Evolutionary conservation across 805 yeast genomes (phyloP).

Genomic region (Candida peoriensis): DNA sequence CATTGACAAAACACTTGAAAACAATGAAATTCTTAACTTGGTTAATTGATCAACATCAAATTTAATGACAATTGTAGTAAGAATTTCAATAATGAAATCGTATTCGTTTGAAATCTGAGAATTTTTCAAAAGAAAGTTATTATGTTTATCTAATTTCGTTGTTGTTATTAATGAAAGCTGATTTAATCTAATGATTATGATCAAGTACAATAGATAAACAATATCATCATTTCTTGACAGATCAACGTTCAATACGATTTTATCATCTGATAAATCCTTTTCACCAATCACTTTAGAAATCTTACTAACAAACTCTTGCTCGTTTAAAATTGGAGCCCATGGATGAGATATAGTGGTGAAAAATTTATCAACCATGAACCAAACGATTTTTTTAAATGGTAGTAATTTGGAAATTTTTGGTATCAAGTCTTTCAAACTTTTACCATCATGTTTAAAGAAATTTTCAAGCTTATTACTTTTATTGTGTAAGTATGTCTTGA

Average conservation of each 20-base stretch:
- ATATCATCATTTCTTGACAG: slow-evolving; percentile 10
- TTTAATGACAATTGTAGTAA: slow-evolving; percentile 7
- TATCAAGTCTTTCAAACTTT: slow-evolving; percentile 12
- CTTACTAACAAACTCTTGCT: slow-evolving; percentile 36
- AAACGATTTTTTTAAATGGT: slow-evolving; percentile 51
- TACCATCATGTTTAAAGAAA: slow-evolving; percentile 13
- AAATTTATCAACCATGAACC: slow-evolving; percentile 52
- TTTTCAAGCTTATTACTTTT: slow-evolving; percentile 14
- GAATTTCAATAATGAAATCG: slow-evolving; percentile 15
- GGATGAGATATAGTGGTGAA: slow-evolving; percentile 37
- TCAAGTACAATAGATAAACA: slow-evolving; percentile 9
- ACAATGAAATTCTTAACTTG: slow-evolving; percentile 10
- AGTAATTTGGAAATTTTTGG: slow-evolving; percentile 33
- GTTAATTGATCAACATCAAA: slow-evolving; percentile 5
- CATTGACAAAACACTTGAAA: slow-evolving; percentile 8
- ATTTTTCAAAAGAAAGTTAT: slow-evolving; percentile 9
- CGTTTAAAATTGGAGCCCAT: slow-evolving; percentile 62
- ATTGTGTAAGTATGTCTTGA: slow-evolving; percentile 14
- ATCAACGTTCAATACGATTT: slow-evolving; percentile 25
- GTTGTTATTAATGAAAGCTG: slow-evolving; percentile 16
- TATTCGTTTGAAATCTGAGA: slow-evolving; percentile 12
- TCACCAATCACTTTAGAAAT: slow-evolving; percentile 41
- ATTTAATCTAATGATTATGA: slow-evolving; percentile 15
- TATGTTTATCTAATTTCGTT: slow-evolving; percentile 11
- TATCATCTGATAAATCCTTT: slow-evolving; percentile 21